Evolutionary conservation across 2,329 filamentous ascomycete species (phyloP).

Genomic region (Ustulina deusta): DNA sequence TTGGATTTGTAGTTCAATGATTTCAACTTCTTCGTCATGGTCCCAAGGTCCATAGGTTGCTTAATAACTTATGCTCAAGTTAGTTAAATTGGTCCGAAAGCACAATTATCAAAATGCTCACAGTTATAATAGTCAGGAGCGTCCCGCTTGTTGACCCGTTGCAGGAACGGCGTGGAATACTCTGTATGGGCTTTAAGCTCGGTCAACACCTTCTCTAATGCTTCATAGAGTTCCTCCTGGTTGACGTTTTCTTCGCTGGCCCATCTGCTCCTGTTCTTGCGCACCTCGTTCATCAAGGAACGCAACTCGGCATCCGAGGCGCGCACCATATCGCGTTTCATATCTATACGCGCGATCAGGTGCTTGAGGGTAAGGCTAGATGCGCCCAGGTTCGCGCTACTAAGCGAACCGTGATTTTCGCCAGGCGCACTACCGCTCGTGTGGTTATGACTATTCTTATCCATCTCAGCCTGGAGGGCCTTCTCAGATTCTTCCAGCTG

Average conservation of each 20-base stretch:
- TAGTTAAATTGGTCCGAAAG: slow-evolving; percentile 32
- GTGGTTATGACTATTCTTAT: slow-evolving; percentile 68
- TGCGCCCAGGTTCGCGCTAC: slow-evolving; percentile 92
- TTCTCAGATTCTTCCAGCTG: slow-evolving; percentile 96
- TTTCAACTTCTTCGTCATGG: slow-evolving; percentile 98
- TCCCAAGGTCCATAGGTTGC: slow-evolving; percentile 96
- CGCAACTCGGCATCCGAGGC: slow-evolving; percentile 94
- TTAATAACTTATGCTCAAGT: slow-evolving; percentile 78
- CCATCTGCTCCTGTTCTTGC: slow-evolving; percentile 99
- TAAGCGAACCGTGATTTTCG: slow-evolving; percentile 86
- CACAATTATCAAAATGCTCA: slow-evolving; percentile 60
- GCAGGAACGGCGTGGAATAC: slow-evolving; percentile 95
- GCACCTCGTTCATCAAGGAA: slow-evolving; percentile 94
- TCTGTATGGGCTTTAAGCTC: slow-evolving; percentile 98
- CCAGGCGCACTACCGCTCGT: slow-evolving; percentile 63
- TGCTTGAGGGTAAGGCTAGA: slow-evolving; percentile 97
- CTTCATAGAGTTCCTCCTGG: slow-evolving; percentile 97
- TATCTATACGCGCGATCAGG: slow-evolving; percentile 93
- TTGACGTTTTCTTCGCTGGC: slow-evolving; percentile 97
- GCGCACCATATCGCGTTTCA: slow-evolving; percentile 88
- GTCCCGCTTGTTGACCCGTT: slow-evolving; percentile 95
- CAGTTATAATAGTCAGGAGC: slow-evolving; percentile 94
- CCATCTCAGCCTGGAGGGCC: slow-evolving; percentile 95
- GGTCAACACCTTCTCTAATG: slow-evolving; percentile 94
- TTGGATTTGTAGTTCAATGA: slow-evolving; percentile 85